Percentiles rank a stretch among this genome's conserved stretches.
Evolutionary conservation across 2,329 filamentous ascomycete genomes (phyloP).

Genomic region (Claviceps humidiphila): DNA sequence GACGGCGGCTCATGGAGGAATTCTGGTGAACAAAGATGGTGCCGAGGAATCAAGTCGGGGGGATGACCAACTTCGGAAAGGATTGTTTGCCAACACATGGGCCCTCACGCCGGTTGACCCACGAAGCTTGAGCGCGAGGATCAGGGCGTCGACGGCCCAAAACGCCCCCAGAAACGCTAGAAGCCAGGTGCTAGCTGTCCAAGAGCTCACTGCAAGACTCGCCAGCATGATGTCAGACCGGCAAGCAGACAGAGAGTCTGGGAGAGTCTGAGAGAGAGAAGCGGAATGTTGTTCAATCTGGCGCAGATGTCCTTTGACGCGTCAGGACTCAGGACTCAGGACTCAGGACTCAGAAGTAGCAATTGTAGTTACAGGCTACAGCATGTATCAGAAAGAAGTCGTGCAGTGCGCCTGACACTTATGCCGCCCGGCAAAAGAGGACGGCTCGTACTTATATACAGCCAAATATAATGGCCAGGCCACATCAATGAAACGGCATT

Average conservation of each 20-base stretch:
- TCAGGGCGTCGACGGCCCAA: conserved; percentile 1
- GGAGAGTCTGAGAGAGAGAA: neutral
- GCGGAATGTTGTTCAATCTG: neutral
- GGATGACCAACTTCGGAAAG: neutral
- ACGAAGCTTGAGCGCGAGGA: conserved; percentile 1
- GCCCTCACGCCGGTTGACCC: conserved; percentile 2
- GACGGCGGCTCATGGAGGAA: neutral
- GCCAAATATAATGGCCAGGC: no score
- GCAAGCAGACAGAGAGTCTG: no score
- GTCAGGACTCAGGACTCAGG: no score
- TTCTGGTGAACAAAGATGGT: neutral
- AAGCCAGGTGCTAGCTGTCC: neutral
- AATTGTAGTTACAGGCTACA: no score
- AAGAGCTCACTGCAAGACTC: neutral
- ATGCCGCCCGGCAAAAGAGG: no score
- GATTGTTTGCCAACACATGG: conserved; percentile 3
- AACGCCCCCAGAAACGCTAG: neutral
- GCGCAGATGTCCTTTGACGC: no score
- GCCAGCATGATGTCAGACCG: neutral
- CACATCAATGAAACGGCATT: no score
- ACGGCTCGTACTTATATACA: no score
- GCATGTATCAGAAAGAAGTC: no score
- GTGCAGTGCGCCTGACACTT: no score
- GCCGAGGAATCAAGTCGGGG: no score
- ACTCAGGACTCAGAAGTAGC: no score